Percentiles rank a stretch among this genome's conserved stretches.
These are phyloP conservation scores for Pleurotus eryngii DNA, from an alignment of 768 basidiomycete genomes.

Conservation along the genomic window DNA sequence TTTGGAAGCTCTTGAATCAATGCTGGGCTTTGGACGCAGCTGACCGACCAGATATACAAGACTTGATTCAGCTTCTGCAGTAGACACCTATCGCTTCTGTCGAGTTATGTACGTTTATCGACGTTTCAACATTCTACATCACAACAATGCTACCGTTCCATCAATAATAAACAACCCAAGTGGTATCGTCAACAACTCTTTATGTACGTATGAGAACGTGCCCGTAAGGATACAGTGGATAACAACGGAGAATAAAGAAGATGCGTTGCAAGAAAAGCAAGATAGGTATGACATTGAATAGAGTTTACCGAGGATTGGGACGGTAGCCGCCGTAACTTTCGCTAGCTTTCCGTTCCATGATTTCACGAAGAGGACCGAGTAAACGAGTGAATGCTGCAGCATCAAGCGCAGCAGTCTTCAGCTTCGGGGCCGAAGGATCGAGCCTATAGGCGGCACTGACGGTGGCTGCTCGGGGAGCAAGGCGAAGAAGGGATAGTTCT, in stretches of 20 bases:
- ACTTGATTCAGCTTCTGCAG: neutral
- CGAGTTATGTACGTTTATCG: too few relatives aligned
- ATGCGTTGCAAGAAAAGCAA: constrained; percentile 11
- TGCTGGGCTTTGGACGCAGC: constrained; percentile 13
- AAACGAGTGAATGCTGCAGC: constrained; percentile 92
- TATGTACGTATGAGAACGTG: constrained; percentile 2
- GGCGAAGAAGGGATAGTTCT: constrained; percentile 90
- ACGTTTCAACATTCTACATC: neutral
- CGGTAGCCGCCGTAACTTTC: constrained; percentile 52
- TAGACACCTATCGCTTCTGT: neutral
- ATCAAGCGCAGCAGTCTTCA: constrained; percentile 92
- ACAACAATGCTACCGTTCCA: neutral
- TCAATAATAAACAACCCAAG: constrained; percentile 1
- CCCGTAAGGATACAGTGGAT: constrained; percentile 13
- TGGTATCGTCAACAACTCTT: constrained; percentile 1
- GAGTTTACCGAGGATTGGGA: constrained; percentile 13
- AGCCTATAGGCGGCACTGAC: constrained; percentile 72
- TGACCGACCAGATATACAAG: constrained; percentile 13
- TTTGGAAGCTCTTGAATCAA: constrained; percentile 13
- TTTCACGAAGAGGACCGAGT: constrained; percentile 87
- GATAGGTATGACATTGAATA: neutral
- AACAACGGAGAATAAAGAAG: constrained; percentile 27
- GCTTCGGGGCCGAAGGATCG: constrained; percentile 51
- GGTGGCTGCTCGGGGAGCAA: constrained; percentile 93
- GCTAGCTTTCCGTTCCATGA: constrained; percentile 89